These are phyloP conservation scores for Hansfordia pulvinata DNA, from an alignment of 2,329 filamentous ascomycete species.

Conservation along the genomic window DNA sequence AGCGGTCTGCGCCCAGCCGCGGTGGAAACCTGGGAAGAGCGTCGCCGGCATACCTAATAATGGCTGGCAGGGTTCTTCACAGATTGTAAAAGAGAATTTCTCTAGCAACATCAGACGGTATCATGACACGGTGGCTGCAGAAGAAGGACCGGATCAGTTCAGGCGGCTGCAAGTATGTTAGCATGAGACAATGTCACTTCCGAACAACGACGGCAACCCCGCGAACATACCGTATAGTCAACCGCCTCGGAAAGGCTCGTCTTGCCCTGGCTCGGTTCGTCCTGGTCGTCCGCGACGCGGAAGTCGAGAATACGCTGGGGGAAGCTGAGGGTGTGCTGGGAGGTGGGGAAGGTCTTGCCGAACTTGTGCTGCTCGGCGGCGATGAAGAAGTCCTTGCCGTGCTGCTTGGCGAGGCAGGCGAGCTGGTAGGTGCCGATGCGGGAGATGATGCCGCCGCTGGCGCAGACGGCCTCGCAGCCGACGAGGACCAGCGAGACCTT, in stretches of 20 bases:
- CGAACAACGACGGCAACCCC: not conserved
- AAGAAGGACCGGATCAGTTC: slow-evolving; percentile 15
- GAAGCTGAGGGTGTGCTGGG: slow-evolving; percentile 42
- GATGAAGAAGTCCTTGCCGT: slow-evolving; percentile 62
- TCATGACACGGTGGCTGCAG: slow-evolving; percentile 15
- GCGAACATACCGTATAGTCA: slow-evolving; percentile 13
- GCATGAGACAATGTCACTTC: not conserved
- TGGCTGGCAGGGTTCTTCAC: no score
- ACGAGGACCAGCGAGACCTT: slow-evolving; percentile 57
- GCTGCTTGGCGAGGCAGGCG: slow-evolving; percentile 61
- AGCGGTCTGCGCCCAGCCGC: no score
- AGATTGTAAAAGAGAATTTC: no score
- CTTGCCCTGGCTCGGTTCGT: slow-evolving; percentile 3
- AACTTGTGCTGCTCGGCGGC: slow-evolving; percentile 97
- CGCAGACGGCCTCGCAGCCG: slow-evolving; percentile 75
- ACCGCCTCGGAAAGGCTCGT: slow-evolving; percentile 7
- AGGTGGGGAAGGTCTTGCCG: slow-evolving; percentile 70
- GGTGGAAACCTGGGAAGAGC: no score
- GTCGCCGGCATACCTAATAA: no score
- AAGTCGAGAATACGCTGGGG: slow-evolving; percentile 21
- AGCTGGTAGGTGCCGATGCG: slow-evolving; percentile 79
- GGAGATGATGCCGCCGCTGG: slow-evolving; percentile 87
- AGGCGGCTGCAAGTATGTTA: slow-evolving; percentile 8
- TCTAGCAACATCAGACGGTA: no score
- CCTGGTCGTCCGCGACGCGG: slow-evolving; percentile 5